These are phyloP conservation scores for Platanthera zijinensis DNA, from an alignment of 106 monocot species.

Conservation along the genomic window DNA sequence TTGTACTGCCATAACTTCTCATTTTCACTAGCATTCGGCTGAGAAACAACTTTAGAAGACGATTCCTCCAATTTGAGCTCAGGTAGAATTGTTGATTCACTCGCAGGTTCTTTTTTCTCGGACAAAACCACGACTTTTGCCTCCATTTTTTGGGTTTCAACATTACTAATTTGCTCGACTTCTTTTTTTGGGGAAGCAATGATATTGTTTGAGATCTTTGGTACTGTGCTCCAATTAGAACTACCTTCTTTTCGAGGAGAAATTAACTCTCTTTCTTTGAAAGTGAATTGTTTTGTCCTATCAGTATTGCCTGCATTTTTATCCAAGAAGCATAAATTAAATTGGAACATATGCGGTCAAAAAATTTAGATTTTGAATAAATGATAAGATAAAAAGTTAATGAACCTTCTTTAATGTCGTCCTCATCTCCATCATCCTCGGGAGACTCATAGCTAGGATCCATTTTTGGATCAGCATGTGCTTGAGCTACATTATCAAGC, in stretches of 20 bases:
- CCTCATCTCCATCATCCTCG: slow-evolving; percentile 43
- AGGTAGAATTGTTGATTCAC: background rate
- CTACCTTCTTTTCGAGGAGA: slow-evolving; percentile 20
- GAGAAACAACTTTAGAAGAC: background rate
- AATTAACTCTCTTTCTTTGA: slow-evolving; percentile 20
- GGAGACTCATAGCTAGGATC: slow-evolving; percentile 57
- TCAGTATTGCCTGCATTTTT: slow-evolving; percentile 13
- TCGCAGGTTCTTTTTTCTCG: slow-evolving; percentile 9
- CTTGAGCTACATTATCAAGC: slow-evolving; percentile 50
- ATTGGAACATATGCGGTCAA: background rate
- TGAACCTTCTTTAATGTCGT: slow-evolving; percentile 36
- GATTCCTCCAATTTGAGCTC: slow-evolving; percentile 2
- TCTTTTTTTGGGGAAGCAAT: slow-evolving; percentile 12
- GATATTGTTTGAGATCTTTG: slow-evolving; percentile 9
- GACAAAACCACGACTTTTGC: slow-evolving; percentile 1
- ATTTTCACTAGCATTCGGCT: slow-evolving; percentile 20
- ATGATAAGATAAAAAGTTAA: background rate
- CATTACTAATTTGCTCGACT: background rate
- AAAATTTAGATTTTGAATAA: background rate
- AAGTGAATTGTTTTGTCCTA: slow-evolving; percentile 14
- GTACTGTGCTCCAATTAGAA: slow-evolving; percentile 20
- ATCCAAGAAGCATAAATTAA: background rate
- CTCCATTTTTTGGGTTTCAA: slow-evolving; percentile 16
- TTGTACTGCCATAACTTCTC: slow-evolving; percentile 68
- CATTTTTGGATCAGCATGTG: slow-evolving; percentile 69